These are phyloP conservation scores for Rhizopogon vinicolor DNA, from an alignment of 768 basidiomycete species.

Conservation along the genomic window DNA sequence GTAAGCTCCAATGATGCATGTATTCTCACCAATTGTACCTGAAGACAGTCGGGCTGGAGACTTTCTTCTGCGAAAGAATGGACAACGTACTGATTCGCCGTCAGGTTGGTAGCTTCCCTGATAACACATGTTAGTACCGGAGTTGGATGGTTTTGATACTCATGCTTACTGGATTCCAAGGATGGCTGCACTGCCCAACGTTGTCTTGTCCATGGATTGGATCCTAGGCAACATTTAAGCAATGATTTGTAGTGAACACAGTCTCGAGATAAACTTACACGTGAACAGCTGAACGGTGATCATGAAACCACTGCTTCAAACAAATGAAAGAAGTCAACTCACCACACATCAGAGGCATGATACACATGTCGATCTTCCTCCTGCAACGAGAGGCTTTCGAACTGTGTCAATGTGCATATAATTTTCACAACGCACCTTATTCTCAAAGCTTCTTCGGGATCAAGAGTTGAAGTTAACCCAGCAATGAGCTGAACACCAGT, in stretches of 20 bases:
- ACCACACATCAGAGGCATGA: conserved; percentile 63
- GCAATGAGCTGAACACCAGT: conserved; percentile 50
- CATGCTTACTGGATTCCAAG: conserved; percentile 28
- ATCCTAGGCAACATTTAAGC: conserved; percentile 35
- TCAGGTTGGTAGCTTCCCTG: conserved; percentile 53
- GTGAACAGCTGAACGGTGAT: conserved; percentile 41
- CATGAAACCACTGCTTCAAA: background rate
- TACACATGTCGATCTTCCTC: conserved; percentile 57
- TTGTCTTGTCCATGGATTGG: too few species aligned
- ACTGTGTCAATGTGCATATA: background rate
- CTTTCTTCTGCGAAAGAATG: background rate
- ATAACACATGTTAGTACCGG: background rate
- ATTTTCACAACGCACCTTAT: conserved; percentile 33
- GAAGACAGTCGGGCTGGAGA: background rate
- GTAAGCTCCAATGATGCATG: background rate
- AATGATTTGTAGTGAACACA: background rate
- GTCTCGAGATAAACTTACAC: conserved; percentile 26
- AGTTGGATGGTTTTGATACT: background rate
- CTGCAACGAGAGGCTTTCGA: conserved; percentile 12
- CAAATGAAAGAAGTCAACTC: conserved; percentile 22
- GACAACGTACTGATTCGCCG: conserved; percentile 48
- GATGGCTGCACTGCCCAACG: too few species aligned
- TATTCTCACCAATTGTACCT: background rate
- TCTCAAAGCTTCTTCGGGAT: conserved; percentile 42
- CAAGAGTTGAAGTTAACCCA: conserved; percentile 33